These are phyloP conservation scores for Fusarium sp. DNA, from an alignment of 2,329 filamentous ascomycete genomes.

Conservation along the genomic window DNA sequence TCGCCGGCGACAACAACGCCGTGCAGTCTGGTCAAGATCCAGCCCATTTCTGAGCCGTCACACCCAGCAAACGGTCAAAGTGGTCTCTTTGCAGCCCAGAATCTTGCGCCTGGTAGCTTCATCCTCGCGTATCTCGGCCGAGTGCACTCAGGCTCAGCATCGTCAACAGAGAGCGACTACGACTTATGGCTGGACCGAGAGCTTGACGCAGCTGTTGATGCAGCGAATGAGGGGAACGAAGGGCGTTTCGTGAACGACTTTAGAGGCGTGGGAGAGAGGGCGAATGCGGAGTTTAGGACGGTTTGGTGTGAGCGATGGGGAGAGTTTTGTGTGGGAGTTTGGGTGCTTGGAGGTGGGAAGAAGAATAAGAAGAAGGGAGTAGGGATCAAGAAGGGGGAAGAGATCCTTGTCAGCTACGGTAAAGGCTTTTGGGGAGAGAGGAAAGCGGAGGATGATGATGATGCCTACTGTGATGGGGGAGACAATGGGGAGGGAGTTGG, in stretches of 20 bases:
- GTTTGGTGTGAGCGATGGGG: constrained; percentile 64
- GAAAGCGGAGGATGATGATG: constrained; percentile 28
- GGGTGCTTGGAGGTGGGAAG: constrained; percentile 55
- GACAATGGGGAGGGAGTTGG: neutral
- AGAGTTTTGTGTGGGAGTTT: constrained; percentile 68
- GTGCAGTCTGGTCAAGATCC: constrained; percentile 63
- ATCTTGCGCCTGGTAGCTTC: constrained; percentile 64
- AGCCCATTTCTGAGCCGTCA: constrained; percentile 57
- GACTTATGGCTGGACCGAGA: constrained; percentile 72
- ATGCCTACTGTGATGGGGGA: constrained; percentile 2
- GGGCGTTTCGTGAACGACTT: constrained; percentile 75
- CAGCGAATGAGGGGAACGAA: constrained; percentile 68
- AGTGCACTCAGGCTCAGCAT: constrained; percentile 58
- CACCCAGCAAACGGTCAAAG: constrained; percentile 69
- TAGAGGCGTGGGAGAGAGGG: constrained; percentile 63
- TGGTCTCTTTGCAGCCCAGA: constrained; percentile 68
- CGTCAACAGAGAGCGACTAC: constrained; percentile 60
- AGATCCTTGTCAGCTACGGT: constrained; percentile 74
- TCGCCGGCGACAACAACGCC: constrained; percentile 54
- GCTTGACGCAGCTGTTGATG: constrained; percentile 68
- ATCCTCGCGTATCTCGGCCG: constrained; percentile 71
- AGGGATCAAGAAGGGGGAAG: constrained; percentile 67
- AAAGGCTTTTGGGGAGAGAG: constrained; percentile 72
- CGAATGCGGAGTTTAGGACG: constrained; percentile 69
- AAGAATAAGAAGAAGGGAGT: constrained; percentile 33